Conservation (phyloP, 257 asterid genomes). For the Petunia secreta region DNA sequence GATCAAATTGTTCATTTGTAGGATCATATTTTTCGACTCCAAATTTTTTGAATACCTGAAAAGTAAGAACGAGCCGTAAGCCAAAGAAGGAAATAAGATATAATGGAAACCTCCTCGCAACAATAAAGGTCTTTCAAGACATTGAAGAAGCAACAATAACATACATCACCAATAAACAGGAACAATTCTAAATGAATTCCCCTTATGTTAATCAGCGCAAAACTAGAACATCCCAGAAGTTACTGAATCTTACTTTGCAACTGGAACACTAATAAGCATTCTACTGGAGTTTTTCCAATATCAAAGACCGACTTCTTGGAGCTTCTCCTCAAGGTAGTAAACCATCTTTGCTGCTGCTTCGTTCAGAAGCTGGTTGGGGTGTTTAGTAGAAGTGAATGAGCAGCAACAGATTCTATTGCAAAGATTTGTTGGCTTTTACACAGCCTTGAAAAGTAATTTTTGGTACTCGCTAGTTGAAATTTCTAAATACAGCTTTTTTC, state of each 20-base stretch:
- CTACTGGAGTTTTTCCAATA: conserved; percentile 1
- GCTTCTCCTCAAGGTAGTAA: neutral
- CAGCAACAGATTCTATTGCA: neutral
- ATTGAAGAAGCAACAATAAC: conserved; percentile 13
- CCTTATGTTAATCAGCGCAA: neutral
- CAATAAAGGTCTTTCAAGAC: neutral
- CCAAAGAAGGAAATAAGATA: neutral
- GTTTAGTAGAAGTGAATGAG: neutral
- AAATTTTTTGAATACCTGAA: conserved; percentile 79
- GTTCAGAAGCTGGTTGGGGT: conserved; percentile 1
- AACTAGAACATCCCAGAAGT: neutral
- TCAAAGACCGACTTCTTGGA: neutral
- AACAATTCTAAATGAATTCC: neutral
- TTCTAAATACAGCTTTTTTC: neutral
- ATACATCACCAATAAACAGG: neutral
- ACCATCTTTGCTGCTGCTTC: neutral
- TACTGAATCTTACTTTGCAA: neutral
- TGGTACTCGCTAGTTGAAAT: conserved; percentile 5
- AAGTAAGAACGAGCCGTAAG: neutral
- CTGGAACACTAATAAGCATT: neutral
- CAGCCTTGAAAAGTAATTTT: neutral
- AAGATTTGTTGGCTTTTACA: neutral
- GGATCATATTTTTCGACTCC: conserved; percentile 79
- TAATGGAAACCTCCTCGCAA: neutral
- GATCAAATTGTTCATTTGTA: conserved; percentile 78